Percentiles rank a stretch among this genome's conserved stretches.
Evolutionary conservation across 306 rosid species (phyloP).

Genomic region (Dalbergia cultrata): DNA sequence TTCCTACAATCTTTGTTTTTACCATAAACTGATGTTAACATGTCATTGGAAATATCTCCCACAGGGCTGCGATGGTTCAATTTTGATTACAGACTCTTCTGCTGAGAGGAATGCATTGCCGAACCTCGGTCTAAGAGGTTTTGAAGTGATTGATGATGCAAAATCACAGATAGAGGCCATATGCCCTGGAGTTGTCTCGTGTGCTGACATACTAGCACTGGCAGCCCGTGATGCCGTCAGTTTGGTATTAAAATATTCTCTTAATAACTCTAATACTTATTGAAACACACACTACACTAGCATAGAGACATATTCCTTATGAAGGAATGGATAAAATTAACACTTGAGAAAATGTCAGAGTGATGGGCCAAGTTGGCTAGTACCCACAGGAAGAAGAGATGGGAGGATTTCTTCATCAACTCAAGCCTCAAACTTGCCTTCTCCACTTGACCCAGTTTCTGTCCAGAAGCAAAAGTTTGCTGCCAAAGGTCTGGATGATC

Average conservation of each 20-base stretch:
- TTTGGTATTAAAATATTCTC: constrained; percentile 54
- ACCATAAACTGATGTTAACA: background rate
- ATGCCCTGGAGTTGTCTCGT: constrained; percentile 78
- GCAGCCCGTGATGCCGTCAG: constrained; percentile 80
- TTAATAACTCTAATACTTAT: background rate
- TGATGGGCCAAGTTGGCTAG: constrained; percentile 78
- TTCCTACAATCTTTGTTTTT: background rate
- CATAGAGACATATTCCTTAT: background rate
- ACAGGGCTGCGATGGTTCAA: constrained; percentile 77
- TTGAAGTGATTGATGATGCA: constrained; percentile 79
- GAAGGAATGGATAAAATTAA: constrained; percentile 20
- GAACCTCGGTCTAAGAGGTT: constrained; percentile 76
- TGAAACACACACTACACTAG: background rate
- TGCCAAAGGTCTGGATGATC: constrained; percentile 74
- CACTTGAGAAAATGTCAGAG: constrained; percentile 43
- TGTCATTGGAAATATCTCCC: constrained; percentile 3
- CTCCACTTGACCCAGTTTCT: constrained; percentile 78
- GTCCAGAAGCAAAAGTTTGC: constrained; percentile 68
- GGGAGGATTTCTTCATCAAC: constrained; percentile 64
- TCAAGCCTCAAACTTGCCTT: constrained; percentile 70
- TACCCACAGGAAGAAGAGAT: constrained; percentile 76
- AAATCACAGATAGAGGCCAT: constrained; percentile 66
- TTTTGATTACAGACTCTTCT: constrained; percentile 56
- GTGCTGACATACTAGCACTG: constrained; percentile 75
- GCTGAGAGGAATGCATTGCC: constrained; percentile 64